Conservation (phyloP, 192 early-diverging fungal species). For the Chytriomyces sp. region DNA sequence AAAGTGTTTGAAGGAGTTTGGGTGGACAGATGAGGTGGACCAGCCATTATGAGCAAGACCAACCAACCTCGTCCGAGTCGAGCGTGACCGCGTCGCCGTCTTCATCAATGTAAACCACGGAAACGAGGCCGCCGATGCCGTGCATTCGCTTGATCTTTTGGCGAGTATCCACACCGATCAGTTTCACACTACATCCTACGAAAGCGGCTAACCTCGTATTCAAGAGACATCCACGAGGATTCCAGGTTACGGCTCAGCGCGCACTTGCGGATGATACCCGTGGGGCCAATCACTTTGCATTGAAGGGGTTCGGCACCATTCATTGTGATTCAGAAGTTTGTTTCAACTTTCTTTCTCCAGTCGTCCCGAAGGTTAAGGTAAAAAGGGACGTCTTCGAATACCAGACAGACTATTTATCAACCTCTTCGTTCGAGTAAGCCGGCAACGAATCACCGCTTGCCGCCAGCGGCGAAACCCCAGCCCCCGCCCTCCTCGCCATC, state of each 20-base stretch:
- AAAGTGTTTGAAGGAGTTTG: not conserved
- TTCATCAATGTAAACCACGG: not conserved
- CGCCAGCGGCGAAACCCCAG: not conserved
- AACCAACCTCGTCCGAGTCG: slow-evolving; percentile 1
- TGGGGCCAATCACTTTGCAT: slow-evolving; percentile 1
- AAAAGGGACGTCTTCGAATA: no score
- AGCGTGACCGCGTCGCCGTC: not conserved
- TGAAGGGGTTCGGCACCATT: no score
- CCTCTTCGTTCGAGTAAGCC: no score
- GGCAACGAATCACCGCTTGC: not conserved
- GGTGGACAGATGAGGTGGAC: no score
- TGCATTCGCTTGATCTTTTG: not conserved
- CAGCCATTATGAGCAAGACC: not conserved
- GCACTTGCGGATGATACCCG: slow-evolving; percentile 5
- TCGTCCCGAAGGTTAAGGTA: no score
- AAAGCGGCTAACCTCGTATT: not conserved
- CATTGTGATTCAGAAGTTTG: no score
- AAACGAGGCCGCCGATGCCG: not conserved
- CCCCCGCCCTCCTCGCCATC: not conserved
- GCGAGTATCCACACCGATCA: not conserved
- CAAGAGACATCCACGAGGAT: not conserved
- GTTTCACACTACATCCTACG: not conserved
- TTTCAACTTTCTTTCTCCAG: no score
- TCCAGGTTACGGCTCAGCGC: not conserved
- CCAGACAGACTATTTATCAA: no score